These are phyloP conservation scores for Ceratocystiopsis minuta DNA, from an alignment of 2,329 filamentous ascomycete genomes.

Conservation along the genomic window DNA sequence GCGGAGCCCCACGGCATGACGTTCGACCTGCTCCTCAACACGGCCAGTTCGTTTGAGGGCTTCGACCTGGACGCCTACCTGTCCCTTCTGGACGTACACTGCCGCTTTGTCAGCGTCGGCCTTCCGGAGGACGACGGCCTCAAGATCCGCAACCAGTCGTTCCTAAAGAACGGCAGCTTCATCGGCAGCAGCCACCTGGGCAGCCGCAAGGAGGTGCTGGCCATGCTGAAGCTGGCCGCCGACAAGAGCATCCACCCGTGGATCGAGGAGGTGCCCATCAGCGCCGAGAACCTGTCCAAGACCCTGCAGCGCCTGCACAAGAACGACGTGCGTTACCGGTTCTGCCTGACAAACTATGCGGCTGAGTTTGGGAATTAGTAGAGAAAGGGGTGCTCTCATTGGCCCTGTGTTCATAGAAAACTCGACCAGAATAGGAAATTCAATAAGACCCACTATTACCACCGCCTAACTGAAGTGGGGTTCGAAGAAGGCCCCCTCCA, in stretches of 20 bases:
- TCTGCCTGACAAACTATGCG: conserved; percentile 54
- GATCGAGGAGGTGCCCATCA: conserved; percentile 59
- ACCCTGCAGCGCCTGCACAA: conserved; percentile 51
- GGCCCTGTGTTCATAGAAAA: too few relatives aligned
- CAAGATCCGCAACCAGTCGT: conserved; percentile 52
- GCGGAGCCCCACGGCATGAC: conserved; percentile 37
- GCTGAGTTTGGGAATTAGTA: conserved; percentile 42
- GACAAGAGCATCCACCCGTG: conserved; percentile 52
- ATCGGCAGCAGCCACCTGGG: conserved; percentile 57
- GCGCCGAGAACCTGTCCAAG: conserved; percentile 49
- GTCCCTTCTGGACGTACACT: conserved; percentile 63
- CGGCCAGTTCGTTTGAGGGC: conserved; percentile 47
- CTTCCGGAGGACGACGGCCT: conserved; percentile 62
- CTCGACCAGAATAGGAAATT: too few relatives aligned
- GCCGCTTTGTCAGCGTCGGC: conserved; percentile 62
- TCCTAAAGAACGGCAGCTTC: conserved; percentile 56
- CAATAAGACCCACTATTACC: too few relatives aligned
- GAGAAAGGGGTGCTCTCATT: neutral
- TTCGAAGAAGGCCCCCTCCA: too few relatives aligned
- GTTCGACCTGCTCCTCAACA: conserved; percentile 64
- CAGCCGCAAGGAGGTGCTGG: conserved; percentile 48
- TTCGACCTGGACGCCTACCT: conserved; percentile 59
- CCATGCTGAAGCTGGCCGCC: conserved; percentile 54
- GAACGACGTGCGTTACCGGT: conserved; percentile 57
- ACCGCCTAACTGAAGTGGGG: too few relatives aligned